Conservation (phyloP, 192 early-diverging fungal species). For the Coemansia sp. region DNA sequence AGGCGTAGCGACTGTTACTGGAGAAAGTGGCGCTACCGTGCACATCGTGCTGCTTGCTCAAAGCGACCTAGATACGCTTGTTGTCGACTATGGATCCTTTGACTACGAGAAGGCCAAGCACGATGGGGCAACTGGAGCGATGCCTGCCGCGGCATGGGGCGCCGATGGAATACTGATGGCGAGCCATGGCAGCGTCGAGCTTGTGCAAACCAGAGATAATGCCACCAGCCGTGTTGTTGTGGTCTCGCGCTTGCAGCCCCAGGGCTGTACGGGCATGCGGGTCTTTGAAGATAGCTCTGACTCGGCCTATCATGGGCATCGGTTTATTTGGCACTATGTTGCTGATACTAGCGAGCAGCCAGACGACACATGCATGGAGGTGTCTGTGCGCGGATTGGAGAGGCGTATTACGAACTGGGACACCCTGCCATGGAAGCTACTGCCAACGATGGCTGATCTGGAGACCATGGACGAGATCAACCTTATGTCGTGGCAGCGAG, state of each 20-base stretch:
- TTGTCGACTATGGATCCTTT: conserved; percentile 22
- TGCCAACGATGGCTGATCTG: conserved; percentile 47
- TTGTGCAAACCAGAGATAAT: neutral
- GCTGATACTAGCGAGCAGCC: neutral
- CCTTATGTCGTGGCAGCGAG: conserved; percentile 47
- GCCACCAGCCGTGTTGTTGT: neutral
- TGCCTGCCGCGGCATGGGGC: conserved; percentile 34
- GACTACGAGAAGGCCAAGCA: neutral
- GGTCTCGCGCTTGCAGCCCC: conserved; percentile 21
- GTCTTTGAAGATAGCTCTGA: neutral
- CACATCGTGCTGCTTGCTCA: conserved; percentile 27
- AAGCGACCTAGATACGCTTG: conserved; percentile 34
- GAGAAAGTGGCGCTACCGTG: conserved; percentile 14
- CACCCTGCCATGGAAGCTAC: conserved; percentile 49
- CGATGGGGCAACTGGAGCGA: neutral
- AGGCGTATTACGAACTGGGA: conserved; percentile 45
- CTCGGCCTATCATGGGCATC: conserved; percentile 1
- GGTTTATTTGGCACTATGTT: conserved; percentile 27
- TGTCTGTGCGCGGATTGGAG: conserved; percentile 26
- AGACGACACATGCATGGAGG: neutral
- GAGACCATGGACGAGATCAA: conserved; percentile 56
- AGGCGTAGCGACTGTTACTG: conserved; percentile 16
- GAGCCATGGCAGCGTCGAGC: conserved; percentile 6
- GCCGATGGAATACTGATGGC: conserved; percentile 23
- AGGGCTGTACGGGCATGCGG: neutral